Conservation (phyloP, 2,329 filamentous ascomycete species). For the Zymoseptoria tritici region DNA sequence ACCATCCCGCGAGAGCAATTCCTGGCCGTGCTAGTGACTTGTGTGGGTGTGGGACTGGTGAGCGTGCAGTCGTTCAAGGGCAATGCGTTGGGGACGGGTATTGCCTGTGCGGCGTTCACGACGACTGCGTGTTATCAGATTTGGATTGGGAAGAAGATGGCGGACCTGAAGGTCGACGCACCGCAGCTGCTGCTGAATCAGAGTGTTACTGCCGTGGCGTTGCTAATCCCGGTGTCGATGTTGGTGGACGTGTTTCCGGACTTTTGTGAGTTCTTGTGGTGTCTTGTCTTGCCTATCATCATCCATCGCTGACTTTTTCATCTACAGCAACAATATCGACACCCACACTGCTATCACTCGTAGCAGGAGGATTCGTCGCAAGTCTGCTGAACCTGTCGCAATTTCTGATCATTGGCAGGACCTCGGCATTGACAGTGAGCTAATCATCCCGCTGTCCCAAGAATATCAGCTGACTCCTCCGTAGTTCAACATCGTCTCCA, state of each 20-base stretch:
- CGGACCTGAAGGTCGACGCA: conserved; percentile 5
- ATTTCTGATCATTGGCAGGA: conserved; percentile 8
- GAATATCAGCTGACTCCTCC: neutral
- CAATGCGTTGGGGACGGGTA: conserved; percentile 1
- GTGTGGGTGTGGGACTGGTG: conserved; percentile 2
- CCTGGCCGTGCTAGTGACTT: conserved; percentile 3
- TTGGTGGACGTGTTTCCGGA: conserved; percentile 4
- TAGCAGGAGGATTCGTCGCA: conserved; percentile 3
- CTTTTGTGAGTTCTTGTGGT: conserved; percentile 1
- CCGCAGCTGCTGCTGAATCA: conserved; percentile 7
- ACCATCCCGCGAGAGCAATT: conserved; percentile 1
- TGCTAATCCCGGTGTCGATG: conserved; percentile 1
- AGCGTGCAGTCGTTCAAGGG: conserved; percentile 4
- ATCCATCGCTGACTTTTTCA: neutral
- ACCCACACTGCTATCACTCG: neutral
- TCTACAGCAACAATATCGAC: conserved; percentile 1
- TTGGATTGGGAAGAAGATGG: conserved; percentile 9
- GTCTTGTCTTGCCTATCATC: neutral
- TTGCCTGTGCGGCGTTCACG: conserved; percentile 6
- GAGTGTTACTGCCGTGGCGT: neutral
- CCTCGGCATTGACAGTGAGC: conserved; percentile 6
- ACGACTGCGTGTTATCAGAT: conserved; percentile 9
- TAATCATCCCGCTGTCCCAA: neutral
- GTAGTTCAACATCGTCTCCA: conserved; percentile 7
- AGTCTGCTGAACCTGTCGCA: conserved; percentile 7